phyloP scores from a whole-genome alignment of 2,329 filamentous ascomycete genomes.

The Fusarium chaquense region DNA sequence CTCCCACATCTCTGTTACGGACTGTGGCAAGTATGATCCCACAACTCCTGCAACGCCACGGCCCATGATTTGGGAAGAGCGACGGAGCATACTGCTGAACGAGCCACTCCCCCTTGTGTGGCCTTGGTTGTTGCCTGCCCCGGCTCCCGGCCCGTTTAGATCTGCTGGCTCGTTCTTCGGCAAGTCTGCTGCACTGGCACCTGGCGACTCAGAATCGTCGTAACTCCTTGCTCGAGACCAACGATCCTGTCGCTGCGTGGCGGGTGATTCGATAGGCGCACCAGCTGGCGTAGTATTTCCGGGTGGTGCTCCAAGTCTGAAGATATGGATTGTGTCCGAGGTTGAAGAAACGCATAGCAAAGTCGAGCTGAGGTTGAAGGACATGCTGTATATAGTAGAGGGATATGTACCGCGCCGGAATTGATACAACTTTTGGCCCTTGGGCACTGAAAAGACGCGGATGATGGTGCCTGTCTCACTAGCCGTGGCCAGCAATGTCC shows the following conservation, averaged over 20 bases:
- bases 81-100: slow-evolving; percentile 89
- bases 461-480: slow-evolving; percentile 99
- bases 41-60: slow-evolving; percentile 89
- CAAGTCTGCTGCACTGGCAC: slow-evolving; percentile 64
- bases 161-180: slow-evolving; percentile 64
- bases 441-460: slow-evolving; percentile 91
- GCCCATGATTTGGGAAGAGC: slow-evolving; percentile 93
- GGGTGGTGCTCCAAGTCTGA: slow-evolving; percentile 75
- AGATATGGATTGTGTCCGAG: slow-evolving; percentile 96
- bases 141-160: slow-evolving; percentile 46
- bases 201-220: slow-evolving; percentile 58
- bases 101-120: slow-evolving; percentile 75
- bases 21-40: slow-evolving; percentile 90
- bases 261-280: slow-evolving; percentile 54
- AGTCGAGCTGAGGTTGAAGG: slow-evolving; percentile 94
- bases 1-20: slow-evolving; percentile 98
- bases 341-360: slow-evolving; percentile 95
- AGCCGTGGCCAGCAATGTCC: slow-evolving; percentile 90
- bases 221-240: slow-evolving; percentile 66
- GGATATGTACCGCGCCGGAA: slow-evolving; percentile 96
- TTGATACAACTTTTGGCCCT: slow-evolving; percentile 93
- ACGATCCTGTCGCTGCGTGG: slow-evolving; percentile 62
- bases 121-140: slow-evolving; percentile 44
- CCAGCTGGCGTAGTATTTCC: slow-evolving; percentile 53
- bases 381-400: slow-evolving; percentile 97